A percentile compares a stretch with the other conserved stretches of the same genome.
phyloP scores from a whole-genome alignment of 805 yeast genomes.

The Scheffersomyces lignosus region DNA sequence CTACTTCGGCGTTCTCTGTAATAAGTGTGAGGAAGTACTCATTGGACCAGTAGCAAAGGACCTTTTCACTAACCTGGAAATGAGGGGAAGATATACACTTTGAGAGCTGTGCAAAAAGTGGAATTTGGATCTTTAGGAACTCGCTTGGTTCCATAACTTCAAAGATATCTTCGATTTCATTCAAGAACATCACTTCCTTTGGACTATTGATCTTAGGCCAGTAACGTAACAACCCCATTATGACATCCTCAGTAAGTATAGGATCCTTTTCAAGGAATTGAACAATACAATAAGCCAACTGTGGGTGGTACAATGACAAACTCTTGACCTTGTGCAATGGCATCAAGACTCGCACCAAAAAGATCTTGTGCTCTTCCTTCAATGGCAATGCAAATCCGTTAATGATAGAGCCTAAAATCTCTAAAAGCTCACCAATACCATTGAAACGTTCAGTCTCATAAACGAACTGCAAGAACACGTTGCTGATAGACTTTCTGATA shows the following conservation, averaged over 20 bases:
- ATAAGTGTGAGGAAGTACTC: constrained; percentile 89
- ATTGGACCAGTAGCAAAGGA: constrained; percentile 89
- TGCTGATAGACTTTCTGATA: constrained; percentile 86
- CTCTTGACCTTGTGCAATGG: constrained; percentile 93
- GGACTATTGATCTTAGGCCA: constrained; percentile 98
- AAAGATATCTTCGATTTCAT: constrained; percentile 94
- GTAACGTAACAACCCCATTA: constrained; percentile 86
- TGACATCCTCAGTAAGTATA: constrained; percentile 88
- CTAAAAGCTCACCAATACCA: constrained; percentile 92
- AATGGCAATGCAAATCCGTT: constrained; percentile 97
- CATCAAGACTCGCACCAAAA: constrained; percentile 78
- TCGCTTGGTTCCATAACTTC: constrained; percentile 95
- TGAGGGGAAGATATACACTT: constrained; percentile 93
- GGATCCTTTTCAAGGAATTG: constrained; percentile 97
- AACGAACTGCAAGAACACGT: constrained; percentile 88
- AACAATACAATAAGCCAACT: constrained; percentile 93
- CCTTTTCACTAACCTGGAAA: constrained; percentile 96
- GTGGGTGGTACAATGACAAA: constrained; percentile 90
- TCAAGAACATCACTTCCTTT: constrained; percentile 92
- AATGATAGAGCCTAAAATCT: constrained; percentile 92
- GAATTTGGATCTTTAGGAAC: constrained; percentile 87
- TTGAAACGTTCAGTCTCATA: constrained; percentile 96
- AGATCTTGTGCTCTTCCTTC: constrained; percentile 94
- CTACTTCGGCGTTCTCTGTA: constrained; percentile 89
- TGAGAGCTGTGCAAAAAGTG: constrained; percentile 89